These are phyloP conservation scores for Carex scoparia DNA, from an alignment of 176 grass and related monocot genomes.

Conservation along the genomic window DNA sequence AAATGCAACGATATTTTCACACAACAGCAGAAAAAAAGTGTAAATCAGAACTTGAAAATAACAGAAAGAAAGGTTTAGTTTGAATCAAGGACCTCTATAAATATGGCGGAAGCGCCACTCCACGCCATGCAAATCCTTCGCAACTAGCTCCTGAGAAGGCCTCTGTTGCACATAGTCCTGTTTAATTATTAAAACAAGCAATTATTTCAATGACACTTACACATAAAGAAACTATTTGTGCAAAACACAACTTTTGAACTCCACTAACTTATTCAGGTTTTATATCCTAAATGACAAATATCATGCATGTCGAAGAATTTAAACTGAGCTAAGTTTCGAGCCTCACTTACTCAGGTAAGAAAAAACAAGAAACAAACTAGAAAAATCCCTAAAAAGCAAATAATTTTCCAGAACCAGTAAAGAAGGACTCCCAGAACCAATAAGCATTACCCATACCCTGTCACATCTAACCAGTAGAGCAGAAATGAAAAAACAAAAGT, in stretches of 20 bases:
- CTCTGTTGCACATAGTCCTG: constrained; percentile 95
- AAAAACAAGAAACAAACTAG: not conserved
- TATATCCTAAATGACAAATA: not conserved
- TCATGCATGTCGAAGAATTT: not conserved
- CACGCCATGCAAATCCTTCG: constrained; percentile 82
- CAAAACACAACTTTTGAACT: not conserved
- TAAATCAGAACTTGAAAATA: not conserved
- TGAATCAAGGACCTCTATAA: constrained; percentile 64
- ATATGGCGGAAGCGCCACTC: constrained; percentile 96
- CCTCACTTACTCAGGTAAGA: not conserved
- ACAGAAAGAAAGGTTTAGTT: not conserved
- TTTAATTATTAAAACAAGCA: constrained; percentile 1
- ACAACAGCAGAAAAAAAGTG: constrained; percentile 1
- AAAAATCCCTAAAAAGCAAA: not conserved
- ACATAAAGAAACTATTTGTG: constrained; percentile 5
- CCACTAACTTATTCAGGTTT: not conserved
- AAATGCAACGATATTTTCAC: not conserved
- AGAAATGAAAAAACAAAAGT: not conserved
- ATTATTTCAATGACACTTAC: not conserved
- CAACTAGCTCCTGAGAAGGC: constrained; percentile 95
- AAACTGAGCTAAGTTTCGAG: not conserved
- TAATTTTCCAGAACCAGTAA: not conserved
- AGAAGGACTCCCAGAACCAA: not conserved
- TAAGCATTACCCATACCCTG: not conserved
- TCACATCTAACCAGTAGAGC: not conserved